A percentile compares a stretch with the other conserved stretches of the same genome.
phyloP scores from a whole-genome alignment of 192 early-diverging fungal species.

The Rhizoclosmatium sp. region DNA sequence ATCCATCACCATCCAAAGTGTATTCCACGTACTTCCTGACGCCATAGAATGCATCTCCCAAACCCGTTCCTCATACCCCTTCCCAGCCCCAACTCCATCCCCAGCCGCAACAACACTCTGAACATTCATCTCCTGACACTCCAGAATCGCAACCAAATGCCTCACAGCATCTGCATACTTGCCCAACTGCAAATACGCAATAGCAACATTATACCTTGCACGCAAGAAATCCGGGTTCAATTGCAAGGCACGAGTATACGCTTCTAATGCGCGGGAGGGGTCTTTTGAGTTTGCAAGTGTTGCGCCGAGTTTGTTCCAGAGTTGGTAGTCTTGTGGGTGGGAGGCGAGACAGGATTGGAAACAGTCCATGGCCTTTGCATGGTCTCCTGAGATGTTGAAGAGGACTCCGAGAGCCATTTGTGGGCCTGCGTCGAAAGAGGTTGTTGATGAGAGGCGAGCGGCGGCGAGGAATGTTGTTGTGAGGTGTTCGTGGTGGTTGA shows the following conservation, averaged over 20 bases:
- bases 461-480: conserved; percentile 82
- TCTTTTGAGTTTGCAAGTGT: conserved; percentile 91
- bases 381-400: conserved; percentile 93
- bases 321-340: conserved; percentile 89
- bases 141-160: conserved; percentile 88
- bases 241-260: conserved; percentile 92
- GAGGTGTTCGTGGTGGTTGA: conserved; percentile 73
- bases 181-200: conserved; percentile 88
- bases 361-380: conserved; percentile 96
- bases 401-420: conserved; percentile 94
- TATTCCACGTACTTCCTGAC: conserved; percentile 81
- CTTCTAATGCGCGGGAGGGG: conserved; percentile 81
- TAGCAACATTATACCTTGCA: conserved; percentile 95
- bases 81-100: conserved; percentile 42
- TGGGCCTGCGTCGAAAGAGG: conserved; percentile 81
- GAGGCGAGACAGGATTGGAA: conserved; percentile 89
- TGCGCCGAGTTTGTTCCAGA: conserved; percentile 98
- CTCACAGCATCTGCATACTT: conserved; percentile 91
- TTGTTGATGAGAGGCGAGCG: conserved; percentile 54
- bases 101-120: conserved; percentile 45
- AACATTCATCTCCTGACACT: conserved; percentile 71
- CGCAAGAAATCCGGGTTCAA: conserved; percentile 96
- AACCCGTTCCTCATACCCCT: conserved; percentile 43
- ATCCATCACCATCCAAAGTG: conserved; percentile 72
- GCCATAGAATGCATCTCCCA: conserved; percentile 49